phyloP scores from a whole-genome alignment of 2,329 filamentous ascomycete genomes.

The Coniochaeta pulveracea region DNA sequence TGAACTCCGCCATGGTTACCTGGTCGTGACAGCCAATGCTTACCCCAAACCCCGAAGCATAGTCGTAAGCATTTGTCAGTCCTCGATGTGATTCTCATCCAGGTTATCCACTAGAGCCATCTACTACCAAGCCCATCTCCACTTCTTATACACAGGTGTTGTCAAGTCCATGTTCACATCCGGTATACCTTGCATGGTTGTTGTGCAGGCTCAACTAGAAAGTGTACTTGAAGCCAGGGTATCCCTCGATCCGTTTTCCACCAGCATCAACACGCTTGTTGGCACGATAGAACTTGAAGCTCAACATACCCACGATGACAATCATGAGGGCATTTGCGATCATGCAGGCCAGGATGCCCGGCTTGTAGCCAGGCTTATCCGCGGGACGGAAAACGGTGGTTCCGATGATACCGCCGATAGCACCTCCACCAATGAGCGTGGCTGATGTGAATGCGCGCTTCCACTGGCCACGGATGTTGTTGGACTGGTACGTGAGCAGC shows the following conservation, averaged over 20 bases:
- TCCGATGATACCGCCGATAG: conserved; percentile 63
- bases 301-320: conserved; percentile 1
- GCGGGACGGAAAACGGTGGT: conserved; percentile 12
- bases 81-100: too few relatives aligned
- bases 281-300: conserved; percentile 3
- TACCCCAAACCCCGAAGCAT: too few relatives aligned
- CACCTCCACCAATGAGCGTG: conserved; percentile 59
- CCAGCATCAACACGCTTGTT: conserved; percentile 5
- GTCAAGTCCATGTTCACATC: background rate
- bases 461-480: conserved; percentile 75
- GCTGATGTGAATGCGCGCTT: conserved; percentile 67
- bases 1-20: too few relatives aligned
- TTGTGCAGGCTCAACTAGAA: conserved; percentile 1
- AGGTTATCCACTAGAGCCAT: too few relatives aligned
- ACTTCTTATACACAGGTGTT: too few relatives aligned
- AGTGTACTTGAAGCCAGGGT: conserved; percentile 6
- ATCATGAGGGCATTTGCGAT: conserved; percentile 5
- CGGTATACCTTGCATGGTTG: too few relatives aligned
- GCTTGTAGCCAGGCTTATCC: background rate
- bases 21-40: too few relatives aligned
- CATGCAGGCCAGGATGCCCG: conserved; percentile 5
- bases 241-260: conserved; percentile 6
- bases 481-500: conserved; percentile 64
- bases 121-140: too few relatives aligned
- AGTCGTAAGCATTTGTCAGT: too few relatives aligned